Base-by-base conservation (phyloP, 1,284 basidiomycete species). In the Fistulina hepatica region DNA sequence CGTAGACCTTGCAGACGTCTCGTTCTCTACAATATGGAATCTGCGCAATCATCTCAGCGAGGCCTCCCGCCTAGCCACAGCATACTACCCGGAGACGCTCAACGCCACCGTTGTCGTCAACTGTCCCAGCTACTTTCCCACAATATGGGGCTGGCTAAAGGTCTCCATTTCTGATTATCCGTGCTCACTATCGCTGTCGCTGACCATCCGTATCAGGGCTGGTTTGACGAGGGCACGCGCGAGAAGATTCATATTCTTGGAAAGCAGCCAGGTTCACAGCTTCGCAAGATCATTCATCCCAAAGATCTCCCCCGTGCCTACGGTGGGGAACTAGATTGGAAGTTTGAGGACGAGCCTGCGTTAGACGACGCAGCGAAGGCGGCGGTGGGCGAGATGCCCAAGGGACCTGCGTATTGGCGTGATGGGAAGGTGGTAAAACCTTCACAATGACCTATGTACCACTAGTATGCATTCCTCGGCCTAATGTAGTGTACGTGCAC, bases 91-190 rank as follows among this genome's bases (percentile, higher is more conserved):
- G 2, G 83, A 88, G 55, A 82, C 79, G 1, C 58, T 83, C 26
- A 63, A 67, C 48, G 66, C 65, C 13, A 73, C 77, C 44, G 76
- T 67, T 16, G 60, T 88, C 38, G 73, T 88, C 30, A 85, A 85
- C 44, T 74, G 80, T 0, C 84, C 84, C 0, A 61, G 71, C 0
- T 88, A 82, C 60, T 85, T 85, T 52, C 71, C 77, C 1, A 82
- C 76, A 1, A 63, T 83, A 15, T 86, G 82, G 83, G 67, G 66
- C 13, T 86, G 81, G 82, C 66, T 86, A 49, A 82, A 81, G 64
- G 78, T 75, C 3, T 12, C 19, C 30, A 33, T 10, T n/a, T 22
- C 16, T 10, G 8, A 15, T 43, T 5, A 21, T 33, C 13, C 30
- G 27, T 25, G 19, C 21, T 36, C 5, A 21, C 12, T 7, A 5